Percentiles rank a stretch among this genome's conserved stretches.
These are phyloP conservation scores for Talaromyces sp. DNA, from an alignment of 2,329 filamentous ascomycete species.

Conservation along the genomic window DNA sequence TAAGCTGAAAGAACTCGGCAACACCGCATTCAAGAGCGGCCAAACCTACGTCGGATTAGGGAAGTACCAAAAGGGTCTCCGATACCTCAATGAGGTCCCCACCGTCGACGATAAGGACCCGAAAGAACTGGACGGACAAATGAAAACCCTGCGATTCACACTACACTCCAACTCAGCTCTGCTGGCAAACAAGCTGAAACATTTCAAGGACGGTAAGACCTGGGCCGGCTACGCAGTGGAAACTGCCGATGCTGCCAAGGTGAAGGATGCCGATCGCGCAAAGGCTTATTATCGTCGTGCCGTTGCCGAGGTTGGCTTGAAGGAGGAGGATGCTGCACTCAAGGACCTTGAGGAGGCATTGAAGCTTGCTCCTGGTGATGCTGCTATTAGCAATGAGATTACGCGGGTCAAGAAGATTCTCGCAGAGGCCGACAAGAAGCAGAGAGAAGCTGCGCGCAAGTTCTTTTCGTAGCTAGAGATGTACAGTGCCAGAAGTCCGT, in stretches of 20 bases:
- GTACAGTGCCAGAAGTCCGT: not conserved
- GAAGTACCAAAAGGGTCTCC: conserved; percentile 91
- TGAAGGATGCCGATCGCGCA: conserved; percentile 69
- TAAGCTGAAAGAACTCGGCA: conserved; percentile 87
- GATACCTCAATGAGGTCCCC: conserved; percentile 82
- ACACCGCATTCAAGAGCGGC: conserved; percentile 80
- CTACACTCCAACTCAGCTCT: conserved; percentile 87
- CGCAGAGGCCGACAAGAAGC: conserved; percentile 70
- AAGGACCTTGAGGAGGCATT: conserved; percentile 70
- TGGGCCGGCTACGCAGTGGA: conserved; percentile 70
- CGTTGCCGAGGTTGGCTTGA: conserved; percentile 66
- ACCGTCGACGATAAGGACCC: conserved; percentile 64
- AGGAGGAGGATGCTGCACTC: conserved; percentile 78
- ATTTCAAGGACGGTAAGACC: conserved; percentile 64
- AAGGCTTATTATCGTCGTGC: conserved; percentile 86
- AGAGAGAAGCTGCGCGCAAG: conserved; percentile 89
- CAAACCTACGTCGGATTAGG: conserved; percentile 66
- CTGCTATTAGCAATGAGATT: conserved; percentile 69
- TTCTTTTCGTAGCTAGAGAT: conserved; percentile 57
- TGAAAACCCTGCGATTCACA: conserved; percentile 72
- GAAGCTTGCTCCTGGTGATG: conserved; percentile 68
- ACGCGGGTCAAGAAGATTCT: conserved; percentile 71
- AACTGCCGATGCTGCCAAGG: conserved; percentile 52
- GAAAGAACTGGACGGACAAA: conserved; percentile 58
- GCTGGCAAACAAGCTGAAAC: conserved; percentile 72